These are phyloP conservation scores for Komagataella pastoris DNA, from an alignment of 805 yeast genomes.

Conservation along the genomic window DNA sequence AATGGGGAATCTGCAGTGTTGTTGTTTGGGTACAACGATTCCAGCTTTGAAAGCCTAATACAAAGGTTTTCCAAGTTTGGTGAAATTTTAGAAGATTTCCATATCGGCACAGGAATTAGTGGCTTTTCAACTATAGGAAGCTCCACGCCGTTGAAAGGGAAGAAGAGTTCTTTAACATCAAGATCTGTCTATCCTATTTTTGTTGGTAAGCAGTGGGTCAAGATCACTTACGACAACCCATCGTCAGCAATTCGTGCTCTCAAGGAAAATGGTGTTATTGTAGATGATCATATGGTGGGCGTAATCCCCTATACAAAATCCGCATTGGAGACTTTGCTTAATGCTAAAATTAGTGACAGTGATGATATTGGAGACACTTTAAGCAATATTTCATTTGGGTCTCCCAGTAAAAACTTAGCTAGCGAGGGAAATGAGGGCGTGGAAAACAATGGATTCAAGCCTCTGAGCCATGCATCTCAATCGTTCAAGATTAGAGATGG, in stretches of 20 bases:
- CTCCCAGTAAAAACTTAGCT: constrained; percentile 3
- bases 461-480: background rate
- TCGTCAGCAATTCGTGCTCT: constrained; percentile 73
- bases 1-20: constrained; percentile 51
- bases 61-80: constrained; percentile 74
- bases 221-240: constrained; percentile 67
- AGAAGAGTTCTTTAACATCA: background rate
- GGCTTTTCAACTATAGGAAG: background rate
- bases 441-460: background rate
- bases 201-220: constrained; percentile 86
- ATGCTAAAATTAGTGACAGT: constrained; percentile 23
- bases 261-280: constrained; percentile 65
- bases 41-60: constrained; percentile 50
- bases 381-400: constrained; percentile 5
- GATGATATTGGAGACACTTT: constrained; percentile 35
- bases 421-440: constrained; percentile 1
- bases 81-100: constrained; percentile 61
- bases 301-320: constrained; percentile 56
- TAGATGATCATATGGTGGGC: constrained; percentile 45
- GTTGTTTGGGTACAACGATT: constrained; percentile 83
- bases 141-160: background rate
- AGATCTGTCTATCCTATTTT: constrained; percentile 45
- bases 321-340: constrained; percentile 45
- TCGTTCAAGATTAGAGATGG: constrained; percentile 26
- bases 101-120: constrained; percentile 8